Base-by-base conservation (phyloP, 2,329 filamentous ascomycete genomes). In the Pestalotiopsis sp. region DNA sequence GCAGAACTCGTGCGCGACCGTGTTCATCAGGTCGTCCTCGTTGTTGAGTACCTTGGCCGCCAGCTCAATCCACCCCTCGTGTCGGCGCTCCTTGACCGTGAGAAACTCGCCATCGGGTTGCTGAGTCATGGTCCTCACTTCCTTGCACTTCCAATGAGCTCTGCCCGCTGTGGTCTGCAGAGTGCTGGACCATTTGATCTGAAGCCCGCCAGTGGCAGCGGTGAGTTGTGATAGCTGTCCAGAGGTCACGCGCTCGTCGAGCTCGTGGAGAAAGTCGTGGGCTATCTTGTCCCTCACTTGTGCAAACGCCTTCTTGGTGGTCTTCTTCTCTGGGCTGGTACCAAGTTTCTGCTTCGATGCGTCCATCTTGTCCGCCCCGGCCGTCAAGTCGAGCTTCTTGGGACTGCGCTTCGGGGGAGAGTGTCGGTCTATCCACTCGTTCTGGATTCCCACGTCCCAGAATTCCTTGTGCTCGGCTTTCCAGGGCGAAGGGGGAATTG, bases 1-100 rank as follows among this genome's bases (percentile, higher is more conserved):
- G 79, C 96, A 98, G 83, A 96, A 98, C 76, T 99, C 96, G 78
- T 99, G 96, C 0, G 95, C 94, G n/a, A 98, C 82, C 0, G 96
- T 94, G 79, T 98, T 98, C 71, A 96, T 86, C 1, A 98, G 86
- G 3, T 94, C 89, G 69, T 92, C 81, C 73, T 93, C 89, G 75
- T 91, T 87, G 77, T 94, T 90, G 71, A 98, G 94, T 61, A 98
- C 91, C 78, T 97, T 97, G 67, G 93, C 90, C 0, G 95, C 94
- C 2, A 98, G 88, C 78, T 98, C 95, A 76, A 98, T 97, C 17
- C 86, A 89, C 11, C 94, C 94, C 74, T 88, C 81, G 78, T 95
- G 90, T 73, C 88, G 86, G 20, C 82, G 81, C 73, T 85, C 77
- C 13, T 74, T 77, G 17, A 66, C 66, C 11, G 72, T 76, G 2